Evolutionary conservation across 208 protist genomes (phyloP).

Genomic region (Crithidia mellificae): DNA sequence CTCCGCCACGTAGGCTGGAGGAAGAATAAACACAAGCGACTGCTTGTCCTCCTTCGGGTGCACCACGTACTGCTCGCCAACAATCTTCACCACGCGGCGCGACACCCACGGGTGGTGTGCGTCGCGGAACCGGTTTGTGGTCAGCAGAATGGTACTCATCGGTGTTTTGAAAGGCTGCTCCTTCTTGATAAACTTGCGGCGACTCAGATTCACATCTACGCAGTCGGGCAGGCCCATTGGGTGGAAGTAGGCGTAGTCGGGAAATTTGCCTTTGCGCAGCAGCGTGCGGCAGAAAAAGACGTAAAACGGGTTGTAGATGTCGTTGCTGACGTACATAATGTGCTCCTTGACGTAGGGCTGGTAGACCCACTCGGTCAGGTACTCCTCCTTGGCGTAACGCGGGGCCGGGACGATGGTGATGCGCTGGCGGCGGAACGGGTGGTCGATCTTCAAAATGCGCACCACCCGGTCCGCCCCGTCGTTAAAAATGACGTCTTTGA

Average conservation of each 20-base stretch:
- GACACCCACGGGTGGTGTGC: constrained; percentile 69
- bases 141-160: constrained; percentile 61
- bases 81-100: constrained; percentile 55
- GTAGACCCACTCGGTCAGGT: constrained; percentile 84
- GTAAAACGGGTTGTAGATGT: constrained; percentile 84
- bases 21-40: constrained; percentile 81
- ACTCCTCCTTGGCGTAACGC: constrained; percentile 69
- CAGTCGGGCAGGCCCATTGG: constrained; percentile 84
- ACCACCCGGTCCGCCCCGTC: constrained; percentile 62
- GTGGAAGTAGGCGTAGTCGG: constrained; percentile 84
- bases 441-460: constrained; percentile 72
- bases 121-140: constrained; percentile 61
- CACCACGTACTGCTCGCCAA: constrained; percentile 79
- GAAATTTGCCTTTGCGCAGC: constrained; percentile 54
- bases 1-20: constrained; percentile 60
- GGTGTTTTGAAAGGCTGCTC: constrained; percentile 82
- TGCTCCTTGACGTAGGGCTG: constrained; percentile 90
- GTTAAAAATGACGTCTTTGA: constrained; percentile 71
- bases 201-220: constrained; percentile 75
- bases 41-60: constrained; percentile 73
- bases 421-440: constrained; percentile 76
- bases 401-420: constrained; percentile 76
- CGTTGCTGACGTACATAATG: constrained; percentile 82
- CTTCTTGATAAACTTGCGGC: constrained; percentile 71
- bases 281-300: constrained; percentile 73